Conservation (phyloP, 2,329 filamentous ascomycete species). For the Curvularia spicifera region DNA sequence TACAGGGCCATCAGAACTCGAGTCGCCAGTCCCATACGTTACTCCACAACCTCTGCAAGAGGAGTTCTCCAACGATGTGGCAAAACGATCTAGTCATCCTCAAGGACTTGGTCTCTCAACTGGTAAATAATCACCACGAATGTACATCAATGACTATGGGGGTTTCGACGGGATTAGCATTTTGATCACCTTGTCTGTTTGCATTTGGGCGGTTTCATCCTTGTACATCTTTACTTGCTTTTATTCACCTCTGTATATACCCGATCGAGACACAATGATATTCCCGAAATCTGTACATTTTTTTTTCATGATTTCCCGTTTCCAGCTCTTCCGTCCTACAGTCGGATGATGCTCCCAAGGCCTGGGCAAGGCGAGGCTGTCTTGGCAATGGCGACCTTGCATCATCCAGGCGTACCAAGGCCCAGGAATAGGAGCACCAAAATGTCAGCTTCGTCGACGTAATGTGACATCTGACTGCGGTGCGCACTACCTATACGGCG, state of each 20-base stretch:
- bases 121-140: constrained; percentile 6
- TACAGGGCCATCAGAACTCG: constrained; percentile 24
- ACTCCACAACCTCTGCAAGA: constrained; percentile 26
- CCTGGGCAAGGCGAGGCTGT: background rate
- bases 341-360: background rate
- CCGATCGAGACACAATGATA: background rate
- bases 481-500: background rate
- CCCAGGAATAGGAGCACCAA: background rate
- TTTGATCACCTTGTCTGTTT: background rate
- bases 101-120: constrained; percentile 21
- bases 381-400: background rate
- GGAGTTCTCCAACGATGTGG: constrained; percentile 19
- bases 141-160: background rate
- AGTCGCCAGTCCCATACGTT: constrained; percentile 29
- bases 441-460: background rate
- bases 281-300: background rate
- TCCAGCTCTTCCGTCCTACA: background rate
- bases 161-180: background rate
- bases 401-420: background rate
- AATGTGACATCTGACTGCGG: background rate
- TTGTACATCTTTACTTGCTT: constrained; percentile 7
- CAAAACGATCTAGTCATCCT: constrained; percentile 13
- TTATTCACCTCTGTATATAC: constrained; percentile 2
- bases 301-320: background rate
- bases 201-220: constrained; percentile 6